These are phyloP conservation scores for Quercus gilva DNA, from an alignment of 306 rosid genomes.

Conservation along the genomic window DNA sequence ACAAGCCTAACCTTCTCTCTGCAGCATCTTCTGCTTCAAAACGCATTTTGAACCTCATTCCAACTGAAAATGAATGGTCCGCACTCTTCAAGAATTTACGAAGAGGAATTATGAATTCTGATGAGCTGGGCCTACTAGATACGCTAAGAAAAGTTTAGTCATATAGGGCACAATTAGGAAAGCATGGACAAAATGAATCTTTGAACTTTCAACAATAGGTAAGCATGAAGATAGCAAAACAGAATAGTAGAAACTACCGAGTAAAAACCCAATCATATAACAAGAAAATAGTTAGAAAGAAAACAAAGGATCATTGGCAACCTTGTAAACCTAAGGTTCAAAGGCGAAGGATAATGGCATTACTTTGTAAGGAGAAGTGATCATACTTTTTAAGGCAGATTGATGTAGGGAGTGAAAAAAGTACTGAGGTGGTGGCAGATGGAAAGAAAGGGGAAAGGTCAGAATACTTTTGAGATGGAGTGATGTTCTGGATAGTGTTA, in stretches of 20 bases:
- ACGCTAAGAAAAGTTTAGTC: background rate
- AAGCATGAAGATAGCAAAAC: background rate
- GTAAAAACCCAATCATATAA: background rate
- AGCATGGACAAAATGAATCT: background rate
- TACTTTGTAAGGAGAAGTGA: too few species aligned
- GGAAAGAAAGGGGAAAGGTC: background rate
- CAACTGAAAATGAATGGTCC: conserved; percentile 62
- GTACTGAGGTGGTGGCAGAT: too few species aligned
- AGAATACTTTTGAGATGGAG: background rate
- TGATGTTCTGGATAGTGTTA: background rate
- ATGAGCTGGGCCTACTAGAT: conserved; percentile 65
- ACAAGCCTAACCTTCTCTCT: conserved; percentile 65
- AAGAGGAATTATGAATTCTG: conserved; percentile 75
- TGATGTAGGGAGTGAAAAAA: too few species aligned
- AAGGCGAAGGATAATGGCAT: background rate
- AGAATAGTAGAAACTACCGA: background rate
- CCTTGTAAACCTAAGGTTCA: background rate
- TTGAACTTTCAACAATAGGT: background rate
- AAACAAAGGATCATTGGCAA: background rate
- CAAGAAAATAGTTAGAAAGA: background rate
- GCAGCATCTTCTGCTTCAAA: conserved; percentile 88
- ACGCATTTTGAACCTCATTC: conserved; percentile 91
- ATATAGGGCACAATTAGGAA: background rate
- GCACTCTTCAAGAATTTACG: conserved; percentile 66
- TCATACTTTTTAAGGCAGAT: too few species aligned